Percentiles rank a stretch among this genome's conserved stretches.
phyloP scores from a whole-genome alignment of 163 green algal genomes.

The Coccomyxa subellipsoidea region DNA sequence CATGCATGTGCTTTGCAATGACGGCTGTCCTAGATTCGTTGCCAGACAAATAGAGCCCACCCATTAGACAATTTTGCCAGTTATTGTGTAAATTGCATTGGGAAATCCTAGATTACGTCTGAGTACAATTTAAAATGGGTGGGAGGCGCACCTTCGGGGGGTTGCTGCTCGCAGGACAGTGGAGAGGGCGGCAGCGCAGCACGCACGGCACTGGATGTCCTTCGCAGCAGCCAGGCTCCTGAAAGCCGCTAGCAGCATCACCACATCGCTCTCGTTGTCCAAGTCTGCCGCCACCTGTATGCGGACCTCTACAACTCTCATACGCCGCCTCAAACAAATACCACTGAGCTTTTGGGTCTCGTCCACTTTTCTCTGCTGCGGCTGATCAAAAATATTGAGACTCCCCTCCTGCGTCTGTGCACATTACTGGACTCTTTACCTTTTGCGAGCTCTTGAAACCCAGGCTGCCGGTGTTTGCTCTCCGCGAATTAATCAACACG shows the following conservation, averaged over 20 bases:
- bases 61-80: not conserved
- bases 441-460: too few relatives aligned
- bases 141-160: slow-evolving; percentile 12
- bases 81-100: not conserved
- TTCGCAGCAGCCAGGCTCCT: slow-evolving; percentile 45
- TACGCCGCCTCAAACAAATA: not conserved
- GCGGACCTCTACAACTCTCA: not conserved
- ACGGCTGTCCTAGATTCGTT: too few relatives aligned
- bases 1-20: too few relatives aligned
- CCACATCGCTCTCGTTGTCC: slow-evolving; percentile 49
- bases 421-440: too few relatives aligned
- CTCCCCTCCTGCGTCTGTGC: too few relatives aligned
- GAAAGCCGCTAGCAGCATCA: slow-evolving; percentile 52
- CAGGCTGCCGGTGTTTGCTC: too few relatives aligned
- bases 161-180: slow-evolving; percentile 37
- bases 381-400: not conserved
- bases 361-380: not conserved
- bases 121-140: not conserved
- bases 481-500: too few relatives aligned
- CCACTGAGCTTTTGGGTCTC: not conserved
- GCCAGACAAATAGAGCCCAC: not conserved
- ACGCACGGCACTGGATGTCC: slow-evolving; percentile 34
- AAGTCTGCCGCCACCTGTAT: slow-evolving; percentile 56
- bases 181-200: slow-evolving; percentile 37
- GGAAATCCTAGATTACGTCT: not conserved